Base-by-base conservation (phyloP, 2,329 filamentous ascomycete species). In the Hawksworthiomyces lignivorus region DNA sequence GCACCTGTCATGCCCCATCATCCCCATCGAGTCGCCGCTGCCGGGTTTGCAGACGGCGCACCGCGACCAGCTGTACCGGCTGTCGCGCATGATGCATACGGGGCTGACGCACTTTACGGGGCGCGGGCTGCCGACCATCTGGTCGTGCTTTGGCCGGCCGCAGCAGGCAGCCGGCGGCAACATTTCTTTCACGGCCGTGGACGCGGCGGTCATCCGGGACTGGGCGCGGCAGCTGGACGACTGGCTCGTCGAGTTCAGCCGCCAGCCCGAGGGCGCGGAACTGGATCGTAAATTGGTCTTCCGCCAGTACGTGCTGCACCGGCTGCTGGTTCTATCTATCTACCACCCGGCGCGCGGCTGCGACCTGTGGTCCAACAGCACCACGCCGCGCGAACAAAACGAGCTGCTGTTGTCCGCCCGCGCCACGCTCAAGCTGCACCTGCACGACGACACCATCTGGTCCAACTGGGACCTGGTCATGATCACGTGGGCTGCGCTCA, bases 401-500 rank as follows among this genome's bases (percentile, higher is more conserved):
- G 47, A 49, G 38, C 45, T 49, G 22, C 28, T 49, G 19, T 34
- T 47, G 9, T 43, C 38, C 14, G 47, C 47, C 3, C 43, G 47
- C 5, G 47, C 47, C 14, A 46, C 47, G 4, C 40, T 49, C 12
- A 45, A 49, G 24, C 45, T 49, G 20, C 45, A 49, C 32, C 28
- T 34, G 12, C 37, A 47, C 35, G 47, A 49, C 38, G 40, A 44
- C 36, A 31, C 15, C 19, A 49, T 49, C 38, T 49, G 47, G 47
- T 30, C 39, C 38, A 49, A 49, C 40, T 49, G 47, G 47, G 47
- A 49, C 33, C 38, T 49, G 8, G 41, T 49, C 28, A 48, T 49
- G 39, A 49, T 49, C 17, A 46, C 47, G 3, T 49, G 47, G 47
- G 47, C 47, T 5, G 45, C 47, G 4, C 27, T 49, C 17, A 49